A percentile compares a stretch with the other conserved stretches of the same genome.
Evolutionary conservation across 495 filamentous ascomycete species (phyloP).

Genomic region (Penicillium cinerascens): DNA sequence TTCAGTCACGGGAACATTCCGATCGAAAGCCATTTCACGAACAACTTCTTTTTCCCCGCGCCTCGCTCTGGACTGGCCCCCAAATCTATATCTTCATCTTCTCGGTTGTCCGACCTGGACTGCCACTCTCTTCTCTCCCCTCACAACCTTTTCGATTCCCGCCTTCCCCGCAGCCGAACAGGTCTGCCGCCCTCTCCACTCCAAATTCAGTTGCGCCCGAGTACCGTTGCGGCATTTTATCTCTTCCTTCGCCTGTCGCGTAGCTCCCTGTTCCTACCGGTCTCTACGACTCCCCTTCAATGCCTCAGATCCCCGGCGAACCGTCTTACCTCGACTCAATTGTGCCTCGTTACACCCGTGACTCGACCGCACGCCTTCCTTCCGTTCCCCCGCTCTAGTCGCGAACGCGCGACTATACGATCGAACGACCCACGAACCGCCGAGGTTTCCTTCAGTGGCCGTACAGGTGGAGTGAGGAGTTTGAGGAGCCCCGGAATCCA

Average conservation of each 20-base stretch:
- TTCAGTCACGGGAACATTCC: slow-evolving; percentile 33
- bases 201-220: slow-evolving; percentile 22
- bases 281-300: slow-evolving; percentile 18
- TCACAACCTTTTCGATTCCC: neutral
- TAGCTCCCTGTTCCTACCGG: neutral
- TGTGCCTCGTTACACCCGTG: slow-evolving; percentile 25
- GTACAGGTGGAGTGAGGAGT: neutral
- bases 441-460: neutral
- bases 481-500: neutral
- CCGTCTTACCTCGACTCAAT: slow-evolving; percentile 21
- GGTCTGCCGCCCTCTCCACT: slow-evolving; percentile 20
- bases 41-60: slow-evolving; percentile 9
- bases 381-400: slow-evolving; percentile 23
- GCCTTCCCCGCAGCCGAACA: slow-evolving; percentile 27
- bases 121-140: slow-evolving; percentile 5
- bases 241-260: slow-evolving; percentile 14
- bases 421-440: neutral
- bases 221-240: slow-evolving; percentile 28
- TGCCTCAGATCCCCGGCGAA: slow-evolving; percentile 18
- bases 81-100: neutral
- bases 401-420: slow-evolving; percentile 25
- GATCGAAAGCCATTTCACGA: slow-evolving; percentile 2
- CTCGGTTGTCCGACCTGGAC: neutral
- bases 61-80: neutral
- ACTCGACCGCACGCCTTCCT: slow-evolving; percentile 14